A percentile compares a stretch with the other conserved stretches of the same genome.
phyloP scores from a whole-genome alignment of 169 alveolate species.

The Cryptosporidium canis region DNA sequence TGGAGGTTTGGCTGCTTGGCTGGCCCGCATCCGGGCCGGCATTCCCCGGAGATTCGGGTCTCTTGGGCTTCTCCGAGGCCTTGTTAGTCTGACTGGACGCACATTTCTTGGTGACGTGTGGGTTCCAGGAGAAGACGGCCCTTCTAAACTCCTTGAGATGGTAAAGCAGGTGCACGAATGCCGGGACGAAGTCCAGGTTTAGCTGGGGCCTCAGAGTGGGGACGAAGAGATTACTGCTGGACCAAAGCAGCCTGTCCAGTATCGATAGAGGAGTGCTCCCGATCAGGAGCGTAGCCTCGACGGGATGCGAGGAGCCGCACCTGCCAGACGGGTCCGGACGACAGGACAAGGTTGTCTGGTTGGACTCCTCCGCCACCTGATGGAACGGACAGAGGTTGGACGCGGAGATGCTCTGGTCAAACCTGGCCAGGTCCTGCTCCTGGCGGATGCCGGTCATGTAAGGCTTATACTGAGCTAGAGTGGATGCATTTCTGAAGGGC shows the following conservation, averaged over 20 bases:
- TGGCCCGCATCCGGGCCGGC: neutral
- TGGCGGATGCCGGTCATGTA: slow-evolving; percentile 13
- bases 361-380: slow-evolving; percentile 49
- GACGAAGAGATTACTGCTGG: slow-evolving; percentile 75
- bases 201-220: slow-evolving; percentile 81
- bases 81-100: neutral
- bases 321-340: slow-evolving; percentile 37
- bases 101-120: neutral
- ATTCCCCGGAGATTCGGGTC: slow-evolving; percentile 6
- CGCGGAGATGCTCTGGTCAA: neutral
- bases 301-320: slow-evolving; percentile 54
- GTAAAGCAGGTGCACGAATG: slow-evolving; percentile 79
- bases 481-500: slow-evolving; percentile 76
- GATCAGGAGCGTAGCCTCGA: neutral
- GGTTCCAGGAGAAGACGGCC: slow-evolving; percentile 74
- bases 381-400: slow-evolving; percentile 42
- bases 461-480: slow-evolving; percentile 21
- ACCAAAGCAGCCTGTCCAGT: slow-evolving; percentile 69
- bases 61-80: slow-evolving; percentile 27
- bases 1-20: slow-evolving; percentile 30
- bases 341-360: neutral
- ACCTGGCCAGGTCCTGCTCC: neutral
- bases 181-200: slow-evolving; percentile 79
- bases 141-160: slow-evolving; percentile 85
- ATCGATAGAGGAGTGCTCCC: slow-evolving; percentile 26